Base-by-base conservation (phyloP, 2,329 filamentous ascomycete species). In the Camptophora hylomeconis region DNA sequence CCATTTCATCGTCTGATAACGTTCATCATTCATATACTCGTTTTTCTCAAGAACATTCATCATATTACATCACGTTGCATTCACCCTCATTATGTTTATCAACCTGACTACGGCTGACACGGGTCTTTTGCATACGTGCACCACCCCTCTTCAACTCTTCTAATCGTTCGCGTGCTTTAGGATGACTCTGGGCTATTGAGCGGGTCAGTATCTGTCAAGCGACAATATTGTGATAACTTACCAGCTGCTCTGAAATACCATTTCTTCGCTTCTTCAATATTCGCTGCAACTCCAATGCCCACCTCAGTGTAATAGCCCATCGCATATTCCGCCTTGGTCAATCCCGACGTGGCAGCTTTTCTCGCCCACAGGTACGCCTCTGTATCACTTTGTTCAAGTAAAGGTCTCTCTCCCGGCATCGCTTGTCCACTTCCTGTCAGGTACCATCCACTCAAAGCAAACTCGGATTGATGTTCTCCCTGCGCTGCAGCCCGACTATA, bases 241-340 rank as follows among this genome's bases (percentile, higher is more conserved):
- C 87, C 80, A 51, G 89, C 89, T 56, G 89, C 86, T 53, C 87
- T 70, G 70, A 86, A 94, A 58, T 98, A 98, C 89, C 89, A 98
- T 45, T 84, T 72, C 65, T 92, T 94, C 13, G 87, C 89, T 57
- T 95, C 89, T 47, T 98, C 89, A 45, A 94, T 47, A 51, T 87
- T 92, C 6, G 80, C 74, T 10, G 77, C 66, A 40, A 82, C 75
- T 17, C 89, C 89, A 44, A 98, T 95, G 8, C 89, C 89, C 26
- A 89, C 77, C 56, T 98, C 89, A 1, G 82, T 92, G 50, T 92
- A 94, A 57, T 95, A 94, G 0, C 89, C 89, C 80, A 98, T 93
- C 0, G 87, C 89, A 57, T 94, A 95, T 58, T 95, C 81, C 0
- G 89, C 89, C 62, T 95, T 98, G 5, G 83, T 75, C 20, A 94